Percentiles rank a stretch among this genome's conserved stretches.
Evolutionary conservation across 2,329 filamentous ascomycete species (phyloP).

Genomic region (Trichocomaceae sp.): DNA sequence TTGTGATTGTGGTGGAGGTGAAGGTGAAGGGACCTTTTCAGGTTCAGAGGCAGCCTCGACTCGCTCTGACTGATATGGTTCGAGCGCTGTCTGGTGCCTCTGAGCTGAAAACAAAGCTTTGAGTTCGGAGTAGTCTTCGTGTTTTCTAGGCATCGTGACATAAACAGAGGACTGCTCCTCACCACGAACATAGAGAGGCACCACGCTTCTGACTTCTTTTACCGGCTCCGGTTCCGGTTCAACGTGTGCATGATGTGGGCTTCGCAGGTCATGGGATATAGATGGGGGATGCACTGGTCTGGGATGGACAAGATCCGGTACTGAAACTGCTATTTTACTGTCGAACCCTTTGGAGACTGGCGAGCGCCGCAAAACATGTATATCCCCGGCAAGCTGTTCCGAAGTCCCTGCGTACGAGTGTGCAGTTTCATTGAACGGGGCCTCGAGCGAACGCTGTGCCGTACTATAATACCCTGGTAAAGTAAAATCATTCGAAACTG

Average conservation of each 20-base stretch:
- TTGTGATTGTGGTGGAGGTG: background rate
- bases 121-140: constrained; percentile 1
- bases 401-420: background rate
- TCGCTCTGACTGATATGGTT: background rate
- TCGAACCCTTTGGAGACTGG: constrained; percentile 10
- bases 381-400: constrained; percentile 4
- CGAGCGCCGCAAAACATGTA: constrained; percentile 13
- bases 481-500: background rate
- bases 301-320: constrained; percentile 8
- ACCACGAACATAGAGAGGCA: constrained; percentile 41
- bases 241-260: background rate
- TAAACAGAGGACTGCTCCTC: constrained; percentile 37
- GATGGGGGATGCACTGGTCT: constrained; percentile 5
- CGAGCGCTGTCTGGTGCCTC: background rate
- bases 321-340: constrained; percentile 3
- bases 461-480: background rate
- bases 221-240: too few relatives aligned
- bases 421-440: background rate
- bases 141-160: constrained; percentile 17
- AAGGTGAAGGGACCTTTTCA: constrained; percentile 21
- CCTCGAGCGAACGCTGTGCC: background rate
- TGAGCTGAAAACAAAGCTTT: constrained; percentile 23
- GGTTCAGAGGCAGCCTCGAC: background rate
- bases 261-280: background rate
- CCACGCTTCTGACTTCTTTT: constrained; percentile 27